Evolutionary conservation across 805 yeast species (phyloP).

Genomic region (Torulaspora maleeae): DNA sequence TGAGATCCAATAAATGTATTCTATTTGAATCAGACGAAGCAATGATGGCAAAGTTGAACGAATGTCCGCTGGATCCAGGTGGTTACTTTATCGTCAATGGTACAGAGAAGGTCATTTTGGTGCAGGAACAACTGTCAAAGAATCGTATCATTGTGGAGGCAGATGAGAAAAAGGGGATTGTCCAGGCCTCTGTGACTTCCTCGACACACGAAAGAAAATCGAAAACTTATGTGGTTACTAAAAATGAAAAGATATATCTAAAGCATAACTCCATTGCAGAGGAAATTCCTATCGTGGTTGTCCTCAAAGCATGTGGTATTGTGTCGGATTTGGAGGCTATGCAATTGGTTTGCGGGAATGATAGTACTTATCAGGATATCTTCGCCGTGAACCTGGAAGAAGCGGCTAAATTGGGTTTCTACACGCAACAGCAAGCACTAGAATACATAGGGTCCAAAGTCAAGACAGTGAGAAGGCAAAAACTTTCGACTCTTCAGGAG

Average conservation of each 20-base stretch:
- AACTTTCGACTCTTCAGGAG: slow-evolving; percentile 76
- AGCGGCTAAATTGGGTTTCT: slow-evolving; percentile 76
- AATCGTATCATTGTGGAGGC: slow-evolving; percentile 98
- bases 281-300: slow-evolving; percentile 91
- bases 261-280: slow-evolving; percentile 95
- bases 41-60: slow-evolving; percentile 83
- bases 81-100: slow-evolving; percentile 98
- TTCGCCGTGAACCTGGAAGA: slow-evolving; percentile 94
- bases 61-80: slow-evolving; percentile 98
- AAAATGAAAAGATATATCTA: slow-evolving; percentile 80
- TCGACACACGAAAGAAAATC: slow-evolving; percentile 98
- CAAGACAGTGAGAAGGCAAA: slow-evolving; percentile 88
- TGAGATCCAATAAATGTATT: slow-evolving; percentile 87
- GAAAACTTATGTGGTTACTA: slow-evolving; percentile 91
- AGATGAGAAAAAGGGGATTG: slow-evolving; percentile 88
- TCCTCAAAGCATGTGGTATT: slow-evolving; percentile 91
- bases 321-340: slow-evolving; percentile 88
- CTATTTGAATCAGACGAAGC: slow-evolving; percentile 70
- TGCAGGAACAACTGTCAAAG: slow-evolving; percentile 94
- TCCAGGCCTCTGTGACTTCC: slow-evolving; percentile 96
- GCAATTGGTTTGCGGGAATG: slow-evolving; percentile 90
- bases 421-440: slow-evolving; percentile 90
- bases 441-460: slow-evolving; percentile 88
- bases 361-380: slow-evolving; percentile 82
- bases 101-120: slow-evolving; percentile 93